Percentiles rank a stretch among this genome's conserved stretches.
Conservation (phyloP, 768 basidiomycete genomes). For the Boletus coccyginus region DNA sequence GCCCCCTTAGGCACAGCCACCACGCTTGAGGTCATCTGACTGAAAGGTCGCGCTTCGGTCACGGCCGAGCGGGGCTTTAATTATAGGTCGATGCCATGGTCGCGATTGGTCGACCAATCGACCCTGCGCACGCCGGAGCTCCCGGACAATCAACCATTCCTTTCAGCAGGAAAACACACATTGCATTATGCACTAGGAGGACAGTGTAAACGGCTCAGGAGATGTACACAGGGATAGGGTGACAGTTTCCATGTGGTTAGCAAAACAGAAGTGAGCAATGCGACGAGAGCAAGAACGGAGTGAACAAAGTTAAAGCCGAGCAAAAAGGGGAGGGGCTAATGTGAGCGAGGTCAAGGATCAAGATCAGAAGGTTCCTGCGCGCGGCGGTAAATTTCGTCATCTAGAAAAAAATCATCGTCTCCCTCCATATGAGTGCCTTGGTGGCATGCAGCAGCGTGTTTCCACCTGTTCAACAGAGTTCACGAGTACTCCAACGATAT, state of each 20-base stretch:
- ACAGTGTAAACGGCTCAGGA: not conserved
- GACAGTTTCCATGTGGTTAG: slow-evolving; percentile 13
- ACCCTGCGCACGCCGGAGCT: no score
- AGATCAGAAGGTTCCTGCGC: slow-evolving; percentile 14
- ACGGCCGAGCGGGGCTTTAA: no score
- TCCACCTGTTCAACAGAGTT: slow-evolving; percentile 54
- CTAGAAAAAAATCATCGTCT: slow-evolving; percentile 55
- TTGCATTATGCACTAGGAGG: slow-evolving; percentile 2
- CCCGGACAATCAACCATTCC: not conserved
- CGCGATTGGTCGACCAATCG: no score
- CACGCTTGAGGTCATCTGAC: no score
- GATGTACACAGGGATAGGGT: not conserved
- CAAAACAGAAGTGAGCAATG: slow-evolving; percentile 15
- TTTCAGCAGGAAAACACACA: not conserved
- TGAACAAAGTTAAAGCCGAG: slow-evolving; percentile 8
- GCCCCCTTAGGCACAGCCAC: no score
- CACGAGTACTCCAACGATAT: not conserved
- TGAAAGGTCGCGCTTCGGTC: no score
- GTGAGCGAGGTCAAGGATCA: not conserved
- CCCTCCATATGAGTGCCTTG: slow-evolving; percentile 52
- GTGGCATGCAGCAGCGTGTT: slow-evolving; percentile 80
- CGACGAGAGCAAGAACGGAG: slow-evolving; percentile 1
- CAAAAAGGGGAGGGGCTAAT: not conserved
- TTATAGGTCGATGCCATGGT: no score
- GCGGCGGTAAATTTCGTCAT: slow-evolving; percentile 44